Base-by-base conservation (phyloP, 345 rosid species). In the Salix udensis region DNA sequence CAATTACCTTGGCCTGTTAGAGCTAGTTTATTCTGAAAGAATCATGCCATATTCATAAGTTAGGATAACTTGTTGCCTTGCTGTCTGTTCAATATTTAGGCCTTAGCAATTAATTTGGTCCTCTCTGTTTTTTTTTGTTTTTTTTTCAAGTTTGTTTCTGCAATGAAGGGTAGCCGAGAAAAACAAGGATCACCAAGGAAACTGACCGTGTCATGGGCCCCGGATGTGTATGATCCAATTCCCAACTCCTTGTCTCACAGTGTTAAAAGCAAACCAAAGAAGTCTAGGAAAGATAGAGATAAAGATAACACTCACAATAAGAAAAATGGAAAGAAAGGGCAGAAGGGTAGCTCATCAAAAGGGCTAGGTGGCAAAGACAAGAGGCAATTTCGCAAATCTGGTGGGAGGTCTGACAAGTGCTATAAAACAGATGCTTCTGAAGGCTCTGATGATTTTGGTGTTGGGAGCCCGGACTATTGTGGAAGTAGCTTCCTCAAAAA, bases 211-310 rank as follows among this genome's bases (percentile, higher is more conserved):
- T 81, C 86, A 75, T 96, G 98, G 99, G 95, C 98, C 4, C 86
- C 88, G 37, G 97, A 96, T 37, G 98, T 96, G 65, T 91, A 92
- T 73, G 99, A 96, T 80, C 99, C 99, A 16, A 83, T 80, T 53
- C 98, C 98, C 13, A 85, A 94, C 9, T 86, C 91, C 15, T 81
- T 85, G 24, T 88, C 92, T 16, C 98, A 93, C 80, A 78, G 94
- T 0, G 83, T 83, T 7, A 87, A 86, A 60, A 77, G 85, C 79
- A 92, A 82, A 71, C 90, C 81, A 70, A 92, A 85, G 85, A 91
- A 83, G 77, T 82, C 85, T 14, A 93, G 85, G 87, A 94, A 87
- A 78, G 84, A 87, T 71, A 70, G 73, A 80, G 81, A 70, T 46
- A 81, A 19, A 74, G 76, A 74, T 30, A 69, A 53, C 77, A 76